Base-by-base conservation (phyloP, 2,329 filamentous ascomycete genomes). In the Verticillium nonalfalfae region DNA sequence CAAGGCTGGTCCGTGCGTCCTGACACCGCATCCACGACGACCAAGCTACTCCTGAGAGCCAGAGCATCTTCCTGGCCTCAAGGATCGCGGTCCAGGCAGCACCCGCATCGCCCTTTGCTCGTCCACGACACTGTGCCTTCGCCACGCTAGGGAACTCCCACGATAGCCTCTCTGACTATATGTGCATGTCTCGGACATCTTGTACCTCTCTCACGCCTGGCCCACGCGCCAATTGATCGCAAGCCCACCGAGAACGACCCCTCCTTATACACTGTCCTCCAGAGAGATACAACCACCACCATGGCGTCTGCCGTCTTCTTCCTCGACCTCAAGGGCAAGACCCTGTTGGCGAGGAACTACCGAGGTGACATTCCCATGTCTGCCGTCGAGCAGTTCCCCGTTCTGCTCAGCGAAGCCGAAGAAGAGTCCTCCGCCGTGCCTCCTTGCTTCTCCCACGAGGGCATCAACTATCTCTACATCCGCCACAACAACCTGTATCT, bases 271-370 rank as follows among this genome's bases (percentile, higher is more conserved):
- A n/a, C n/a, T 18, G 11, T 14, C 67, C 66, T 66, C 67, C 63
- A 66, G 60, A 61, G 61, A 61, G 59, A 10, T 36, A 61, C 62
- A 56, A 57, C 50, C 45, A 39, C 71, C 78, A 82, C 70, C 74
- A 99, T 99, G 95, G 95, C 95, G 69, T 99, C 95, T 64, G 95
- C 95, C 67, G 76, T 99, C 72, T 99, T 99, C 85, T 99, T 99
- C 76, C 89, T 99, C 72, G 95, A 99, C 78, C 85, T 99, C 69
- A 99, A 99, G 92, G 95, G 95, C 91, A 99, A 99, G 93, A 98
- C 95, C 81, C 93, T 99, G 70, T 85, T 99, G 72, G 95, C 95
- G 77, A 91, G 95, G 73, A 99, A 99, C 81, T 99, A 99, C 78
- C 87, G 95, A 75, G 95, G 95, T 76, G 95, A 99, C 71, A 96